Base-by-base conservation (phyloP, 2,329 filamentous ascomycete genomes). In the Capronia americana region DNA sequence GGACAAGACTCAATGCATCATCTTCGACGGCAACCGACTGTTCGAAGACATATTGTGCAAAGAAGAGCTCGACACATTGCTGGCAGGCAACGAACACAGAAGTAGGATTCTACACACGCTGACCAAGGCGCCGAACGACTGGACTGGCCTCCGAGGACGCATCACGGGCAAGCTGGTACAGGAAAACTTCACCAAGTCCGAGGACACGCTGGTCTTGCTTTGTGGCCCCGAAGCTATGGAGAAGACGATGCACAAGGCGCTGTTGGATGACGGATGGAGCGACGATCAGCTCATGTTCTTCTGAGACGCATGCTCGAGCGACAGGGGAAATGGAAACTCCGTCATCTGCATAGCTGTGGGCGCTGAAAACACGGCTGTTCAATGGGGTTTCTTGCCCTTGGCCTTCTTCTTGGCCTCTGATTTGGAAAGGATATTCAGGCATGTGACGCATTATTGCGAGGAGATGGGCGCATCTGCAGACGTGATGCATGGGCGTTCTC, bases 41-140 rank as follows among this genome's bases (percentile, higher is more conserved):
- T 86, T 92, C 61, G 88, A 90, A 69, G 93, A 97, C 75, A 96
- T 97, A n/a, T 81, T 97, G 0, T 93, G 91, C 74, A 86, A 85
- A 67, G 79, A 83, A 1, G 91, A 96, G 64, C 81, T 97, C 2
- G 92, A 96, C 74, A 74, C 66, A 0, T 83, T 93, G 73, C 84
- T 83, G 0, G 76, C 72, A 2, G 80, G 79, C 0, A 87, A 89
- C 61, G 76, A 78, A 23, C 81, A 85, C 3, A 84, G 84, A 71
- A 92, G 87, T 69, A 85, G 83, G 64, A 75, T 96, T 12, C 72
- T 92, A 5, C 87, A 96, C 76, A 89, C 89, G 0, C 83, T 97
- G 30, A 90, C 87, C 1, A 81, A 88, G 59, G 87, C 88, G 0
- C 78, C 82, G 0, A 83, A 87, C 0, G 78, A 79, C 0, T 97